Evolutionary conservation across 768 basidiomycete genomes (phyloP), one percentile per base, ranked within the genome.

Genomic region (Lactarius hengduanensis): DNA sequence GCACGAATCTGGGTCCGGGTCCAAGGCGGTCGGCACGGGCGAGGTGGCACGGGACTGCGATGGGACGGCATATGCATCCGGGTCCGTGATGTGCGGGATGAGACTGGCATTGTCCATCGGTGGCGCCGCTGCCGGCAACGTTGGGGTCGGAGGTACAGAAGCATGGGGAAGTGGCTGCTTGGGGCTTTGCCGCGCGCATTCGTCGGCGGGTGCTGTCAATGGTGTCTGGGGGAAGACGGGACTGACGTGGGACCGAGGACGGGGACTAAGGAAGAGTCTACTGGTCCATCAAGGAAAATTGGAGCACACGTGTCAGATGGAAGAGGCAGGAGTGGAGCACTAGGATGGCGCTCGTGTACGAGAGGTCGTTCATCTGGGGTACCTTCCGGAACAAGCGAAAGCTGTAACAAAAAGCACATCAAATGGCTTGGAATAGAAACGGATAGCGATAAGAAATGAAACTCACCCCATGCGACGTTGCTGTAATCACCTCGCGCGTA

Each of bases 41-140:
- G 67, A 68, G 50, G 64, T 55, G 20, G 67, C 57, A 18, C 57
- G 66, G 9, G 62, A 63, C 41, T 36, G 54, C 1, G 30, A 11
- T 16, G 6, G 22, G 38, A 30, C 20, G 34, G 34, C 9, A 3
- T 15, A n/a, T 1, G 15, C 1, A 26, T 34, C n/a, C 7, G 36
- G 22, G 15, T 30, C 50, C 57, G 26, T 41, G 15, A 11, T 10
- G 18, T 62, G 57, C 20, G 50, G 45, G 10, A n/a, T 20, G 16
- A 18, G n/a, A 20, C 15, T 43, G n/a, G 22, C 10, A 13, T 50
- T 13, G 15, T 58, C 60, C n/a, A 8, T 26, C 6, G 4, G 41
- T 34, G n/a, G 41, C 38, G 20, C 57, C 7, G 11, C 11, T 22
- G 34, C 30, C 15, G 22, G 32, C 13, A 36, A 32, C 3, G 36